Evolutionary conservation across 2,329 filamentous ascomycete species (phyloP).

Genomic region (Lasiodiplodia sp.): DNA sequence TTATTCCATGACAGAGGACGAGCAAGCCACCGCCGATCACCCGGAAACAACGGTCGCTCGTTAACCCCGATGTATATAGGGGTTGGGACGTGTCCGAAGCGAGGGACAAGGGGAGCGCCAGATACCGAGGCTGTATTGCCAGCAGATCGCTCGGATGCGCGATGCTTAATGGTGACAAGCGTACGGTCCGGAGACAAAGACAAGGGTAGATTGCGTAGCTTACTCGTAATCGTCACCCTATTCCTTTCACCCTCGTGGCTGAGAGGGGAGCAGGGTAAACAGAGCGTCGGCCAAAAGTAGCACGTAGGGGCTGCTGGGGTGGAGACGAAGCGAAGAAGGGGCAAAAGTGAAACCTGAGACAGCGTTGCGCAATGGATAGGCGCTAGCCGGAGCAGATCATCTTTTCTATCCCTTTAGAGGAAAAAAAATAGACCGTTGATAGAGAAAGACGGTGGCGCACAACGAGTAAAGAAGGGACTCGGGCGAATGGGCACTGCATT

Average conservation of each 20-base stretch:
- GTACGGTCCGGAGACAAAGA: not conserved
- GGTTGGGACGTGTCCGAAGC: not conserved
- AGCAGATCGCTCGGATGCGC: not conserved
- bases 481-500: not conserved
- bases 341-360: conserved; percentile 14
- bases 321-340: conserved; percentile 15
- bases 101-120: not conserved
- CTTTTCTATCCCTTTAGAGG: not conserved
- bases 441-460: not conserved
- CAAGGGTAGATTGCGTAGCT: conserved; percentile 11
- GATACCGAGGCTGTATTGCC: not conserved
- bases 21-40: conserved; percentile 11
- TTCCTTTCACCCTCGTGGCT: conserved; percentile 11
- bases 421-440: not conserved
- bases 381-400: conserved; percentile 20
- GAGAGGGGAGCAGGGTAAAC: conserved; percentile 18
- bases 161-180: conserved; percentile 16
- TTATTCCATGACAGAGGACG: not conserved
- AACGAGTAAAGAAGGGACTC: not conserved
- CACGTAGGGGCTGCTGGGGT: conserved; percentile 6
- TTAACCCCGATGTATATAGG: conserved; percentile 5
- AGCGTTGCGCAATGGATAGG: conserved; percentile 17
- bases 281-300: conserved; percentile 14
- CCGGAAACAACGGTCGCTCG: conserved; percentile 21
- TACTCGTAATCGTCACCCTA: not conserved